phyloP scores from a whole-genome alignment of 768 basidiomycete species.

The Leucocoprinus sp. region DNA sequence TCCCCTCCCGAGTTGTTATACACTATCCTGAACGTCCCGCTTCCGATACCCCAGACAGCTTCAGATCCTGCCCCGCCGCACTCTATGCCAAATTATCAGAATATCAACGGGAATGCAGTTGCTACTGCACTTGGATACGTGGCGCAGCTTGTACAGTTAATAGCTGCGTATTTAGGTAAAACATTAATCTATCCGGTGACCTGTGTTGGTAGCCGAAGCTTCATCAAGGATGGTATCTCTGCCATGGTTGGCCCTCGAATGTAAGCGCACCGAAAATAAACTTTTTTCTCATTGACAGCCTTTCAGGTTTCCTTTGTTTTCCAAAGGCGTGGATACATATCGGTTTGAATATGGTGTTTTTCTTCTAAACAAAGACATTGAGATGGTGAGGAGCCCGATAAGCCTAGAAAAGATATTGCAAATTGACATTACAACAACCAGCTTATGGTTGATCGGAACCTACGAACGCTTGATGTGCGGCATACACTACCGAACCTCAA shows the following conservation, averaged over 20 bases:
- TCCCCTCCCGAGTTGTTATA: slow-evolving; percentile 84
- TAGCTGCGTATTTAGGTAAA: slow-evolving; percentile 73
- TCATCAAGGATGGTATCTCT: slow-evolving; percentile 88
- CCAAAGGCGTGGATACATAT: slow-evolving; percentile 92
- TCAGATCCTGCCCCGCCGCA: slow-evolving; percentile 84
- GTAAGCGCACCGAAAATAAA: slow-evolving; percentile 43
- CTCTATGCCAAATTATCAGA: slow-evolving; percentile 50
- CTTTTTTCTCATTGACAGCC: no score
- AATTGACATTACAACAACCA: slow-evolving; percentile 23
- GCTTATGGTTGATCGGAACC: slow-evolving; percentile 87
- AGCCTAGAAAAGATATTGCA: neutral
- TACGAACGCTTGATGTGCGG: slow-evolving; percentile 86
- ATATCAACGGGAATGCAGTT: slow-evolving; percentile 76
- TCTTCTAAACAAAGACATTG: slow-evolving; percentile 94
- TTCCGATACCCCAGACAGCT: slow-evolving; percentile 73
- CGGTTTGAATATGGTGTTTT: slow-evolving; percentile 98
- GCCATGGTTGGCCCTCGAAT: slow-evolving; percentile 93
- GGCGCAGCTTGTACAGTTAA: slow-evolving; percentile 76
- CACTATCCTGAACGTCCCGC: slow-evolving; percentile 77
- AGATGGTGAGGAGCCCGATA: slow-evolving; percentile 52
- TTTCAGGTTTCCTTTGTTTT: slow-evolving; percentile 95
- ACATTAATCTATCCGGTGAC: slow-evolving; percentile 83
- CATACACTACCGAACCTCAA: slow-evolving; percentile 97
- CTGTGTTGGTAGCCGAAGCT: slow-evolving; percentile 82
- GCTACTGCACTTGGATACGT: slow-evolving; percentile 89